Base-by-base conservation (phyloP, 139 green algal species). In the Chlorella sp. region DNA sequence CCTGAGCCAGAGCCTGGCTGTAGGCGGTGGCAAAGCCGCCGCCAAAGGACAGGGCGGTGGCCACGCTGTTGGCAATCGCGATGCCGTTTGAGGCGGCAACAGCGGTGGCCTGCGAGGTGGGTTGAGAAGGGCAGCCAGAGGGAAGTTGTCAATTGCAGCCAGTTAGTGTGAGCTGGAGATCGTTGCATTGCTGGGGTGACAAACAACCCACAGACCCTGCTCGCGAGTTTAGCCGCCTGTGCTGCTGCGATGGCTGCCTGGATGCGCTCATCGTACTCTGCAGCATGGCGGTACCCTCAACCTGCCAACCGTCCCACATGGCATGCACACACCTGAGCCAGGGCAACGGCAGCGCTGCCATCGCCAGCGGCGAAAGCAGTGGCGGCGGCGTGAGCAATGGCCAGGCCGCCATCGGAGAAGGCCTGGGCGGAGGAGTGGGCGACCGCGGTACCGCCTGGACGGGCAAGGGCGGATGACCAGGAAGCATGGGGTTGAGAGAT, bases 11-110 rank as follows among this genome's bases (percentile, higher is more conserved):
- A 9, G 70, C 70, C 5, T 16, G 15, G 36, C 30, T 36, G 20
- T 36, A 55, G 2, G 70, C 70, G 38, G 23, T 30, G 21, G 70
- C 70, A 76, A 76, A 76, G 70, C 38, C 70, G 70, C 70, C 70
- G 21, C 70, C 70, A 13, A 36, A 55, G 70, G 38, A 17, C 70
- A 55, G 70, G 26, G 70, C 70, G 12, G 70, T 56, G 39, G 70
- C 70, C 34, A 76, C 26, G 23, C 30, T 36, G 32, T 76, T 21
- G 36, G 38, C 70, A 13, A 30, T 56, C 5, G 70, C 70, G 4
- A 76, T 7, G 6, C 23, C 38, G 70, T 23, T 34, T n/a, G 36
- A 38, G 2, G 36, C 47, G 36, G 70, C 70, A 6, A 6, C 4
- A 20, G 23, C 36, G 21, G 38, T 76, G 36, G 26, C 70, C 36